Evolutionary conservation across 1,284 basidiomycete species (phyloP).

Genomic region (Ganoderma sinense): DNA sequence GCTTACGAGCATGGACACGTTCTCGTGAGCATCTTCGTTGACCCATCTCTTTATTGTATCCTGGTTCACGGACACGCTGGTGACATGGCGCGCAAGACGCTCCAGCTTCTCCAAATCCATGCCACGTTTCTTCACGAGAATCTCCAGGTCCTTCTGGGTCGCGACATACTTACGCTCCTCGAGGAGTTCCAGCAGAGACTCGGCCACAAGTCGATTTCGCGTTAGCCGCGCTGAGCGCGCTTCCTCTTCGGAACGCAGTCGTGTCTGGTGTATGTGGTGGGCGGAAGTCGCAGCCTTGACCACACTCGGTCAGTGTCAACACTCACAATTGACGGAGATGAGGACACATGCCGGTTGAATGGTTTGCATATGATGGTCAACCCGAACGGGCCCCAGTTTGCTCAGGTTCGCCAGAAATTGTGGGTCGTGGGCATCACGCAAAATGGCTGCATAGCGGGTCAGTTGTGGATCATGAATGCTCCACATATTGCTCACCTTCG

Average conservation of each 20-base stretch:
- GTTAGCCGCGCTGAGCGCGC: constrained; percentile 50
- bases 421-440: constrained; percentile 76
- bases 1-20: constrained; percentile 63
- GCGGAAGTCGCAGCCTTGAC: constrained; percentile 44
- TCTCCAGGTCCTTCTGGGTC: constrained; percentile 52
- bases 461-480: neutral
- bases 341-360: constrained; percentile 59
- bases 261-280: constrained; percentile 58
- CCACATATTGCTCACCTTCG: constrained; percentile 57
- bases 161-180: constrained; percentile 68
- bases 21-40: constrained; percentile 68
- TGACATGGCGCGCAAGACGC: constrained; percentile 68
- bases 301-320: neutral
- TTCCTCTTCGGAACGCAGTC: constrained; percentile 61
- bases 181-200: constrained; percentile 66
- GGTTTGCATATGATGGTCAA: constrained; percentile 70
- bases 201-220: constrained; percentile 62
- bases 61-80: constrained; percentile 72
- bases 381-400: constrained; percentile 74
- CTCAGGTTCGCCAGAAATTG: constrained; percentile 79
- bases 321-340: neutral
- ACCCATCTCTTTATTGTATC: constrained; percentile 55
- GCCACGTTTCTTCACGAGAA: constrained; percentile 62
- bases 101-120: constrained; percentile 65
- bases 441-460: constrained; percentile 56